These are phyloP conservation scores for Pleurotus giganteus DNA, from an alignment of 768 basidiomycete genomes.

Conservation along the genomic window DNA sequence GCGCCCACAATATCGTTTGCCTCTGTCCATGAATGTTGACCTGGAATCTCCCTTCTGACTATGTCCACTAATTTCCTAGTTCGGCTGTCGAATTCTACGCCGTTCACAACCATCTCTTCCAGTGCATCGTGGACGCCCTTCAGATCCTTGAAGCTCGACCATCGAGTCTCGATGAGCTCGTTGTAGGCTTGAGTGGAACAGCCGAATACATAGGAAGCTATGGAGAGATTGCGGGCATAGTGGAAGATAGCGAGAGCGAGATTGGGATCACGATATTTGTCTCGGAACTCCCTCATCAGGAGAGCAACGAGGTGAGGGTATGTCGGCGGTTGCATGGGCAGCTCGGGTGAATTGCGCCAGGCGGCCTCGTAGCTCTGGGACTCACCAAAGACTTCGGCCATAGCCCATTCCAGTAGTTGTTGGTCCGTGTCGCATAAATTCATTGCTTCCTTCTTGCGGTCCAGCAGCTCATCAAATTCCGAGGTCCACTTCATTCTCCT, in stretches of 20 bases:
- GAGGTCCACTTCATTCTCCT: constrained; percentile 50
- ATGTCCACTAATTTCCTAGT: constrained; percentile 63
- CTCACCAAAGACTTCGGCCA: constrained; percentile 64
- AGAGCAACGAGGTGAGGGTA: constrained; percentile 77
- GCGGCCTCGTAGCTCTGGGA: constrained; percentile 48
- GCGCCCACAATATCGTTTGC: constrained; percentile 42
- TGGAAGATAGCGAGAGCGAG: constrained; percentile 82
- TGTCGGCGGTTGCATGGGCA: constrained; percentile 51
- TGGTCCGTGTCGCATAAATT: constrained; percentile 65
- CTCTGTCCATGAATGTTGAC: constrained; percentile 50
- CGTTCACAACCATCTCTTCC: constrained; percentile 81
- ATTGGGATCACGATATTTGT: constrained; percentile 75
- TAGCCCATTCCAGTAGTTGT: constrained; percentile 73
- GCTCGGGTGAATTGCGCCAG: constrained; percentile 29
- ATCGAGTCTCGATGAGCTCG: constrained; percentile 82
- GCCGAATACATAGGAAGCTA: constrained; percentile 83
- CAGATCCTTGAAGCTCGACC: constrained; percentile 82
- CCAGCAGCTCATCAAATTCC: constrained; percentile 53
- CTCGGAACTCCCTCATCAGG: constrained; percentile 77
- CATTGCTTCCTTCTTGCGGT: constrained; percentile 73
- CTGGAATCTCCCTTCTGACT: constrained; percentile 62
- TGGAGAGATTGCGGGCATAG: constrained; percentile 70
- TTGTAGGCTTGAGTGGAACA: constrained; percentile 89
- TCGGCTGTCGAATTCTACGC: constrained; percentile 58
- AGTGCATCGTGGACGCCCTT: constrained; percentile 69